Evolutionary conservation across 2,329 filamentous ascomycete species (phyloP).

Genomic region (Mycosphaerella arachidis): DNA sequence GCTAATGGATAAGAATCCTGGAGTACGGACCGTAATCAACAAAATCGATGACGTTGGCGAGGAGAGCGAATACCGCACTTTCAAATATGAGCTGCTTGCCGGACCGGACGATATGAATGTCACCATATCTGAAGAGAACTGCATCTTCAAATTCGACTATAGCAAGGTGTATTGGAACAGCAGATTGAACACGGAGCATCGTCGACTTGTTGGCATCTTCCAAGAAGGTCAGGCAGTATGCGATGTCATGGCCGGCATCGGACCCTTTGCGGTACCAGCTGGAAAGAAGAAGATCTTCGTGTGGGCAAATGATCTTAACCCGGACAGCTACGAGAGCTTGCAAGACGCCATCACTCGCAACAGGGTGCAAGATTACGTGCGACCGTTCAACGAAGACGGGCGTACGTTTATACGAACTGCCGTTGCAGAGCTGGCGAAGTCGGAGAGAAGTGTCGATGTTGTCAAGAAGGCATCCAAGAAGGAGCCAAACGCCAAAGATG

Average conservation of each 20-base stretch:
- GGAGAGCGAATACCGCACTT: conserved; percentile 83
- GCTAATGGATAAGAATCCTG: conserved; percentile 81
- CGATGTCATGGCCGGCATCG: conserved; percentile 96
- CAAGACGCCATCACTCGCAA: conserved; percentile 67
- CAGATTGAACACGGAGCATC: conserved; percentile 83
- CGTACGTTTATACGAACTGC: conserved; percentile 71
- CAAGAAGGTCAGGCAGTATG: conserved; percentile 81
- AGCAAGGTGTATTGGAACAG: conserved; percentile 98
- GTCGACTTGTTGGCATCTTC: conserved; percentile 71
- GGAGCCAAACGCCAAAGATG: conserved; percentile 24
- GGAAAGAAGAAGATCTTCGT: conserved; percentile 88
- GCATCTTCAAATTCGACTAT: conserved; percentile 89
- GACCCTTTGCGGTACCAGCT: conserved; percentile 88
- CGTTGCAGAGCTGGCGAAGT: conserved; percentile 52
- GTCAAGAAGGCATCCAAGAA: conserved; percentile 34
- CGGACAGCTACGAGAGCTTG: conserved; percentile 74
- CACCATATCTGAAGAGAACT: conserved; percentile 73
- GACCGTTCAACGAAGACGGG: conserved; percentile 76
- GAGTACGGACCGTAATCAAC: conserved; percentile 86
- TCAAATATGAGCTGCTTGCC: conserved; percentile 83
- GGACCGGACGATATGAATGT: conserved; percentile 81
- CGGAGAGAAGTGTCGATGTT: conserved; percentile 49
- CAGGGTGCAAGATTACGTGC: conserved; percentile 71
- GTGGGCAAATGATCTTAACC: conserved; percentile 96
- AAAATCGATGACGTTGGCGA: conserved; percentile 85